Conservation (phyloP, 345 rosid genomes). For the Aegle marmelos region DNA sequence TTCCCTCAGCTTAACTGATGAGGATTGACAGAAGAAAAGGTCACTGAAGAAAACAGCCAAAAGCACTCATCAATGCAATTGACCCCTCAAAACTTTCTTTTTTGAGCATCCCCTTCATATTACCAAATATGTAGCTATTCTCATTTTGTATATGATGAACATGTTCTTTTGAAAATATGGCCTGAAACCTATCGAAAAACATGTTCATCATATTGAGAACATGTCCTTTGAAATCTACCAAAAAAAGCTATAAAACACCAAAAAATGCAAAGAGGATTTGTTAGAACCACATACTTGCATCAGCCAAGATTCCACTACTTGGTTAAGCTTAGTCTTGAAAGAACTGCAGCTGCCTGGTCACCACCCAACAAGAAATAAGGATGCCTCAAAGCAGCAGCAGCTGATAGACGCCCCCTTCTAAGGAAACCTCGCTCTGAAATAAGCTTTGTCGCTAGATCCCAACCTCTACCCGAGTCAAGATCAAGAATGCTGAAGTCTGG, state of each 20-base stretch:
- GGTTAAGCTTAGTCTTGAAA: slow-evolving; percentile 69
- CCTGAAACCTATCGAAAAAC: background rate
- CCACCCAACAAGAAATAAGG: slow-evolving; percentile 91
- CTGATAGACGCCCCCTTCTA: slow-evolving; percentile 85
- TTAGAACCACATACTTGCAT: slow-evolving; percentile 14
- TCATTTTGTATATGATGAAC: background rate
- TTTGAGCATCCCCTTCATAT: background rate
- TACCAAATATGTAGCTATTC: background rate
- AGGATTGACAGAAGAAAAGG: background rate
- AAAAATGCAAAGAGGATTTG: background rate
- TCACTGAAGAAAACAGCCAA: no score
- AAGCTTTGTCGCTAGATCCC: slow-evolving; percentile 89
- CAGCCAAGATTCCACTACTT: slow-evolving; percentile 30
- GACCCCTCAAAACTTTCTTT: background rate
- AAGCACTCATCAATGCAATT: background rate
- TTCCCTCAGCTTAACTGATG: background rate
- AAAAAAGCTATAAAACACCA: background rate
- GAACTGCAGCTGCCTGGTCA: slow-evolving; percentile 90
- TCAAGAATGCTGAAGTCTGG: slow-evolving; percentile 80
- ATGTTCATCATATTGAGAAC: slow-evolving; percentile 1
- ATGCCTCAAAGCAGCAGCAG: slow-evolving; percentile 85
- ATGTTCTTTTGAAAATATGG: slow-evolving; percentile 6
- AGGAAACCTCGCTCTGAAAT: slow-evolving; percentile 77
- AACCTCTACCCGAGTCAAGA: slow-evolving; percentile 91
- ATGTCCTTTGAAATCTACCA: background rate